phyloP scores from a whole-genome alignment of 805 yeast species.

The Lipomyces oligophaga region DNA sequence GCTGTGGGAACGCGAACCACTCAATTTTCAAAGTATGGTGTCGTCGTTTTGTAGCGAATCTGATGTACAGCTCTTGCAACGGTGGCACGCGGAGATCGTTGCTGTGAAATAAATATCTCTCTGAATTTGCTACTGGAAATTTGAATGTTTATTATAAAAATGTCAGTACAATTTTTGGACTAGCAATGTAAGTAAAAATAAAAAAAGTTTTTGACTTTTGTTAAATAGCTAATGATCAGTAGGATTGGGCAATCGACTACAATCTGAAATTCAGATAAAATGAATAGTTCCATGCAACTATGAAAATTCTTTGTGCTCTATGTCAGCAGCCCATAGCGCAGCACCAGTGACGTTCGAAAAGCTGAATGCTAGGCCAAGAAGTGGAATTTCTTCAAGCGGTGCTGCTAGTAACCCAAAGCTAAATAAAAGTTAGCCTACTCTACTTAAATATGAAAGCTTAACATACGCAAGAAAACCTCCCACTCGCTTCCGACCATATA shows the following conservation, averaged over 20 bases:
- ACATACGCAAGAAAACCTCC: constrained; percentile 26
- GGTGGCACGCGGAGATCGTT: no score
- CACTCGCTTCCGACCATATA: constrained; percentile 12
- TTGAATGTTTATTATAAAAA: no score
- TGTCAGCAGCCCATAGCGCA: constrained; percentile 28
- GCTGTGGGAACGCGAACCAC: constrained; percentile 9
- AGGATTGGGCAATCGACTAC: no score
- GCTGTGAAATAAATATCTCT: no score
- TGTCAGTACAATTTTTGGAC: no score
- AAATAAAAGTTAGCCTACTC: not conserved
- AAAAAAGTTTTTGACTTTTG: no score
- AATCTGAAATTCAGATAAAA: no score
- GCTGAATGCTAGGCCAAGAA: constrained; percentile 23
- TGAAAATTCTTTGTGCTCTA: constrained; percentile 18
- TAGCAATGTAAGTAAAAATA: not conserved
- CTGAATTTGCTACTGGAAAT: no score
- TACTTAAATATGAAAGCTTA: not conserved
- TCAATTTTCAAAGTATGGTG: constrained; percentile 3
- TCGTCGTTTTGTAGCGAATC: constrained; percentile 8
- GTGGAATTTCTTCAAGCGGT: constrained; percentile 19
- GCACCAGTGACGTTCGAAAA: constrained; percentile 30
- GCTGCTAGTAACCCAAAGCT: constrained; percentile 27
- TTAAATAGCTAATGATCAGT: no score
- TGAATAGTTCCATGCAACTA: no score
- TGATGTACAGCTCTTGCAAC: constrained; percentile 8